phyloP scores from a whole-genome alignment of 1,284 basidiomycete genomes.

The Anthracocystis walkeri region DNA sequence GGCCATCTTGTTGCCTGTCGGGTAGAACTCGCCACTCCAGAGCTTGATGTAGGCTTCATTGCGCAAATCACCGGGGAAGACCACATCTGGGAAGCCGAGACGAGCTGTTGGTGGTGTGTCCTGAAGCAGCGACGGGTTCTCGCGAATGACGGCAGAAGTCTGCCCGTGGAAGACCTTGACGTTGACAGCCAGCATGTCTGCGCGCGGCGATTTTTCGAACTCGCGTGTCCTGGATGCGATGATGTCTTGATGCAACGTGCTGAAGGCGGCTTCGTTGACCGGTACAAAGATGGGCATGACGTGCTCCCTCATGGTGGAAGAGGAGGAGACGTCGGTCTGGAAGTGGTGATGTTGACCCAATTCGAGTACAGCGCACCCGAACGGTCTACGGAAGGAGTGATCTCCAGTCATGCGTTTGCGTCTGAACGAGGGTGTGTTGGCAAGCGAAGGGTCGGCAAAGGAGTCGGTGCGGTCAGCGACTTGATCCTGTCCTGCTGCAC shows the following conservation, averaged over 20 bases:
- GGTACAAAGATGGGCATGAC: constrained; percentile 91
- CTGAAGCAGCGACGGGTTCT: constrained; percentile 87
- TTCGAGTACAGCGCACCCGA: constrained; percentile 92
- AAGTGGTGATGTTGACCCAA: constrained; percentile 76
- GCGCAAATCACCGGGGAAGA: constrained; percentile 89
- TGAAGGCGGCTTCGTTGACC: constrained; percentile 83
- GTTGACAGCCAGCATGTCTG: constrained; percentile 87
- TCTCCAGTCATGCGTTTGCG: constrained; percentile 53
- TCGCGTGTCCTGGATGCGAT: constrained; percentile 83
- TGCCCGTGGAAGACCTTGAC: constrained; percentile 89
- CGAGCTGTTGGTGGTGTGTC: constrained; percentile 84
- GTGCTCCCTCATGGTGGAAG: constrained; percentile 74
- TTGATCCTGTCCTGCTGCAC: constrained; percentile 46
- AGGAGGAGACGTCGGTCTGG: constrained; percentile 73
- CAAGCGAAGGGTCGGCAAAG: constrained; percentile 41
- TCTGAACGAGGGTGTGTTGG: constrained; percentile 47
- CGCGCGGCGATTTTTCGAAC: constrained; percentile 86
- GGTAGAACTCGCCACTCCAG: constrained; percentile 66
- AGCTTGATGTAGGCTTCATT: constrained; percentile 90
- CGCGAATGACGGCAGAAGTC: constrained; percentile 78
- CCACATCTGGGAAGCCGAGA: constrained; percentile 96
- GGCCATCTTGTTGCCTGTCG: constrained; percentile 57
- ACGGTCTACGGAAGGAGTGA: constrained; percentile 80
- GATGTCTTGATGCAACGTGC: constrained; percentile 94
- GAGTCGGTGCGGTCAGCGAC: constrained; percentile 21